Base-by-base conservation (phyloP, 176 grass and related monocot species). In the Typha latifolia region DNA sequence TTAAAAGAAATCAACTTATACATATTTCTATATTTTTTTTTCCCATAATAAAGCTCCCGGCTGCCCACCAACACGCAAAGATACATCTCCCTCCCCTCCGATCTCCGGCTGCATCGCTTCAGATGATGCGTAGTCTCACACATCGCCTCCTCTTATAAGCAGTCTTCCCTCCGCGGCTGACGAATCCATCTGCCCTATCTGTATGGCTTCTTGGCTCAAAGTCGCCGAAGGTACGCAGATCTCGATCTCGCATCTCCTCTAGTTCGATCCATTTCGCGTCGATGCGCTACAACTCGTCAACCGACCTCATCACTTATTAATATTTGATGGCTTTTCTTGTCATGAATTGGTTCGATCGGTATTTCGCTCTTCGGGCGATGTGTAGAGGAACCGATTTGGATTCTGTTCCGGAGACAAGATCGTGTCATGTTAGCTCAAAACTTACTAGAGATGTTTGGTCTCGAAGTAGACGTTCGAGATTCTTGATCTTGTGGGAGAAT, bases 181-280 rank as follows among this genome's bases (percentile, higher is more conserved):
- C n/a, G 19, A 19, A 19, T 48, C 18, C 15, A 73, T n/a, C 49
- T 52, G 59, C 62, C 66, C 49, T 62, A 72, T 59, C 48, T 62
- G 67, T 76, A 99, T 99, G 94, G 86, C 94, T 68, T 99, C 94
- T 61, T 99, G 94, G 94, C 89, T 99, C 80, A 99, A 99, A 74
- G 94, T 75, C 69, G 94, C 94, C 64, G 94, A 99, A 99, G 94
- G 94, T 99, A 93, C 61, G 59, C 68, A 62, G 50, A 75, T 74
- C 72, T 52, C 72, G 75, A 78, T 74, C 76, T 49, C 23, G 77
- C 71, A 82, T 69, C 79, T 70, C 52, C 70, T 49, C 62, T 43
- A 48, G 64, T 9, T 55, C 49, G 69, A 10, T 23, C 67, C 14
- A 47, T 6, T 18, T 49, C 62, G 15, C 20, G 59, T 29, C 13